Base-by-base conservation (phyloP, 2,329 filamentous ascomycete species). In the Cytospora schulzeri region DNA sequence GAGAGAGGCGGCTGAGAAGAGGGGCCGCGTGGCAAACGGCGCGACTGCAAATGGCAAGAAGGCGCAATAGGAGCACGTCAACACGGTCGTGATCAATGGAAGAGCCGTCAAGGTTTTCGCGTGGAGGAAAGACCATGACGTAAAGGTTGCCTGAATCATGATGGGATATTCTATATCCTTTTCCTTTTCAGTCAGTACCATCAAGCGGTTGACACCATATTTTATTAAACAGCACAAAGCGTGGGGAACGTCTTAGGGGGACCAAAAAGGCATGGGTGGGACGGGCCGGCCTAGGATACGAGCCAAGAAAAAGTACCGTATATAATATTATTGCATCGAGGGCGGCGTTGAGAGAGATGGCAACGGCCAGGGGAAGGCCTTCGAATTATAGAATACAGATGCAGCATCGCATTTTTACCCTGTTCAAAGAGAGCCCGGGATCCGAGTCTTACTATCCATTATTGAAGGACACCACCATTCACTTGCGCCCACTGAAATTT, bases 1-100 rank as follows among this genome's bases (percentile, higher is more conserved):
- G 68, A 48, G 78, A 76, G 71, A 70, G 72, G 59, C 75, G 75
- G 55, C 76, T 71, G 68, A 67, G 45, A 55, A 53, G 31, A 53
- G 26, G 38, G 31, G 45, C 15, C 31, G 54, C 55, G 63, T 68
- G n/a, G 35, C 65, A 63, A 74, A 73, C 51, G 74, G 71, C 31
- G 35, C 57, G 24, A 22, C 17, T 12, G 55, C 64, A 38, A 74
- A 73, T 57, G 72, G 72, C 41, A 71, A 70, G 64, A 74, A 72
- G 69, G 62, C 67, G 52, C 67, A 71, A 59, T 73, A 69, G 55
- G 17, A 53, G 3, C 11, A 33, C 15, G 38, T 22, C 57, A 7
- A 8, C 52, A 28, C 17, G 22, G 31, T 24, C 33, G 28, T 12
- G 22, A 11, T n/a, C n/a, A 51, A 19, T 26, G 33, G 9, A 24